A percentile compares a stretch with the other conserved stretches of the same genome.
phyloP scores from a whole-genome alignment of 768 basidiomycete species.

The Lanmaoa rubissima region DNA sequence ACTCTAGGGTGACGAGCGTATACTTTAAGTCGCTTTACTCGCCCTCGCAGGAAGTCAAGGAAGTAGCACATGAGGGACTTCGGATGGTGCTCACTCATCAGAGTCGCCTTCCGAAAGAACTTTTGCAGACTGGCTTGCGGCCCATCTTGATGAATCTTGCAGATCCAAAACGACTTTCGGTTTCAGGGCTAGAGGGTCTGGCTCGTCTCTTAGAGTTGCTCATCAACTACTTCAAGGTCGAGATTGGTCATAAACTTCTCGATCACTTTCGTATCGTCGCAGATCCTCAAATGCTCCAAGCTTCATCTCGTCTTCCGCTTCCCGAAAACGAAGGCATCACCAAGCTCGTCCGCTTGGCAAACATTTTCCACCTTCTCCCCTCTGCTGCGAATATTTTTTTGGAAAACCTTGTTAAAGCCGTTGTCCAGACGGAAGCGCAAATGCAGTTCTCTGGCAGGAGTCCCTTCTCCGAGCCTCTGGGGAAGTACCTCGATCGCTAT shows the following conservation, averaged over 20 bases:
- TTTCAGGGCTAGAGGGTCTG: constrained; percentile 89
- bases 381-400: constrained; percentile 92
- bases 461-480: constrained; percentile 91
- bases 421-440: constrained; percentile 89
- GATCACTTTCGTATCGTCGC: constrained; percentile 95
- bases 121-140: constrained; percentile 91
- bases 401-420: constrained; percentile 77
- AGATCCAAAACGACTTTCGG: constrained; percentile 90
- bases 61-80: constrained; percentile 92
- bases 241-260: constrained; percentile 95
- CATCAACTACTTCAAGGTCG: constrained; percentile 99
- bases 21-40: constrained; percentile 99
- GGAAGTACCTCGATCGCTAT: constrained; percentile 89
- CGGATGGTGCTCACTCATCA: constrained; percentile 87
- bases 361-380: constrained; percentile 96
- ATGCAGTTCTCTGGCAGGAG: constrained; percentile 88
- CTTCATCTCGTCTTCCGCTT: constrained; percentile 75
- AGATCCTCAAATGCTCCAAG: constrained; percentile 80
- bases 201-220: constrained; percentile 90
- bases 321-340: constrained; percentile 89
- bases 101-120: constrained; percentile 88
- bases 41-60: constrained; percentile 84
- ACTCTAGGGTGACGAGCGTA: constrained; percentile 79
- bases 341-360: constrained; percentile 91
- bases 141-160: constrained; percentile 98